A percentile compares a stretch with the other conserved stretches of the same genome.
Conservation (phyloP, 139 green algal genomes). For the Haematococcus lacustris region DNA sequence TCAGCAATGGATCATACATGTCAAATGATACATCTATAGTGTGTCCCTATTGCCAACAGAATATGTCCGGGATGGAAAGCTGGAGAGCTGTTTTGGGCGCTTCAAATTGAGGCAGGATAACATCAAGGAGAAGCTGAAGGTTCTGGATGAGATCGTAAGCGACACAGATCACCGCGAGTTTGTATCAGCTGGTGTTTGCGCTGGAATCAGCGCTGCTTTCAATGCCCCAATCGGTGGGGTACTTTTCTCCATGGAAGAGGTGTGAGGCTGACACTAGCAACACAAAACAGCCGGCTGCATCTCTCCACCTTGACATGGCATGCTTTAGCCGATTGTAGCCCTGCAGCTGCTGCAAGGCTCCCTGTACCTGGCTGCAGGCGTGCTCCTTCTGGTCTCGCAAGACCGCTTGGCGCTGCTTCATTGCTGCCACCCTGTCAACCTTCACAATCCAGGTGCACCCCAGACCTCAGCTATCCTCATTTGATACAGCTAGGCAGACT, state of each 20-base stretch:
- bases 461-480: too few species aligned
- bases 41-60: too few species aligned
- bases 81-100: slow-evolving; percentile 16
- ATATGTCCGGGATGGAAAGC: slow-evolving; percentile 10
- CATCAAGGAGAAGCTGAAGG: slow-evolving; percentile 20
- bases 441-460: slow-evolving; percentile 63
- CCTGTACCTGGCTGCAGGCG: too few species aligned
- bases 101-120: slow-evolving; percentile 11
- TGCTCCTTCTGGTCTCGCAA: slow-evolving; percentile 61
- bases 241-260: slow-evolving; percentile 86
- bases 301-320: too few species aligned
- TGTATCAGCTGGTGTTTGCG: slow-evolving; percentile 71
- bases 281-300: too few species aligned
- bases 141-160: slow-evolving; percentile 53
- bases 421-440: slow-evolving; percentile 51
- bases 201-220: slow-evolving; percentile 79
- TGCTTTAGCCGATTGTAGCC: too few species aligned
- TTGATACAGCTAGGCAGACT: too few species aligned
- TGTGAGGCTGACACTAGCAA: too few species aligned
- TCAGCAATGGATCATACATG: too few species aligned
- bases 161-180: slow-evolving; percentile 76
- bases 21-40: too few species aligned
- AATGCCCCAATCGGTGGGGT: slow-evolving; percentile 84
- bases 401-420: slow-evolving; percentile 77
- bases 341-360: too few species aligned